Conservation (phyloP, 257 asterid species). For the Solanum raphanifolium region DNA sequence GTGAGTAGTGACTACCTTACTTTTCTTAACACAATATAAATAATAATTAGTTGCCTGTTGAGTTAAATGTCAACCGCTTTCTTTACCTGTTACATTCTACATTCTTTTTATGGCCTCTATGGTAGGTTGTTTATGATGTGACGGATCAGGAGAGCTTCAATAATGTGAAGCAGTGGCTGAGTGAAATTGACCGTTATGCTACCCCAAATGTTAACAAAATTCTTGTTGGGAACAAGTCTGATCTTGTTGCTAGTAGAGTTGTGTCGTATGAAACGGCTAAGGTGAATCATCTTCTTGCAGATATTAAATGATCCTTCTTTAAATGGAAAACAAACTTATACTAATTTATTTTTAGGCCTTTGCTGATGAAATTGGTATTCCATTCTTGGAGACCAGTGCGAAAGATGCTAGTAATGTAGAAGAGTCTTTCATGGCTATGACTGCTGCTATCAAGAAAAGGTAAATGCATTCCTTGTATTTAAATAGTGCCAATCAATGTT, state of each 20-base stretch:
- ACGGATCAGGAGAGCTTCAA: constrained; percentile 86
- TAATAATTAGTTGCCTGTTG: neutral
- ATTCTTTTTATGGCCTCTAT: constrained; percentile 7
- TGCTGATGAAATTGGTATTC: constrained; percentile 92
- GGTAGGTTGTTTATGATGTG: constrained; percentile 76
- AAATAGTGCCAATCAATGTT: neutral
- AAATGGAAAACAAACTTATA: neutral
- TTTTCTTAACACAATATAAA: neutral
- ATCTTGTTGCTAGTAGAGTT: constrained; percentile 69
- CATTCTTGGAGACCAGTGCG: constrained; percentile 95
- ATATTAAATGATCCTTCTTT: neutral
- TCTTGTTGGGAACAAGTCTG: constrained; percentile 84
- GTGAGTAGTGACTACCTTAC: constrained; percentile 16
- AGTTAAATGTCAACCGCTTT: neutral
- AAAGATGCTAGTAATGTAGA: constrained; percentile 80
- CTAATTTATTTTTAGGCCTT: constrained; percentile 47
- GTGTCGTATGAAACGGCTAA: constrained; percentile 74
- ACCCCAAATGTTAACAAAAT: constrained; percentile 81
- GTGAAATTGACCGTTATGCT: constrained; percentile 85
- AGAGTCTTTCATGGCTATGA: constrained; percentile 93
- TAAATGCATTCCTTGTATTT: constrained; percentile 4
- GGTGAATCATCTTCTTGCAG: constrained; percentile 26
- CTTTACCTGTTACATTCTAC: neutral
- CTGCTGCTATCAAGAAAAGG: constrained; percentile 78
- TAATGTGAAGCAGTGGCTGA: constrained; percentile 90